phyloP scores from a whole-genome alignment of 169 alveolate species.

The Cryptosporidium sp. region DNA sequence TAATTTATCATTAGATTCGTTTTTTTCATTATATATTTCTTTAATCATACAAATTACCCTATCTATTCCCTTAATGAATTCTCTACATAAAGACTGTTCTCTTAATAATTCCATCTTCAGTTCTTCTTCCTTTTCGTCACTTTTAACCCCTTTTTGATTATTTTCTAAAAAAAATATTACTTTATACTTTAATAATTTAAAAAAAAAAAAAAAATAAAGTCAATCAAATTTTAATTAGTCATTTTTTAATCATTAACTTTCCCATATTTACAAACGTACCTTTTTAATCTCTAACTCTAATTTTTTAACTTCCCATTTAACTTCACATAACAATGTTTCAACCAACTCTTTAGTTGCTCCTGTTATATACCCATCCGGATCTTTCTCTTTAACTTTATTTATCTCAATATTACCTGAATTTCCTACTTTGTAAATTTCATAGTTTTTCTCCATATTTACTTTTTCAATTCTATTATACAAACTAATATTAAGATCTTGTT shows the following conservation, averaged over 20 bases:
- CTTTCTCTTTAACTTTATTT: constrained; percentile 21
- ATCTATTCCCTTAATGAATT: constrained; percentile 40
- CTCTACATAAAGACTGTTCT: constrained; percentile 39
- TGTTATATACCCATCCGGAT: constrained; percentile 11
- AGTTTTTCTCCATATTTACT: constrained; percentile 43
- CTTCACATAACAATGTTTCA: constrained; percentile 46
- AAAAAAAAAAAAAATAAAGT: neutral
- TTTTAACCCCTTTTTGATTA: constrained; percentile 14
- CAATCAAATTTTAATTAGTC: neutral
- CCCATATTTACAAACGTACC: constrained; percentile 7
- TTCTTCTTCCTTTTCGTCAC: constrained; percentile 29
- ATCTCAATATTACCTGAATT: constrained; percentile 34
- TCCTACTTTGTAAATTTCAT: constrained; percentile 18
- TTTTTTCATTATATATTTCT: constrained; percentile 23
- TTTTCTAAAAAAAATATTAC: constrained; percentile 45
- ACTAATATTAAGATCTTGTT: too few species aligned
- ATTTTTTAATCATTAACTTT: neutral
- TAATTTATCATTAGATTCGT: neutral
- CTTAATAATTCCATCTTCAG: constrained; percentile 42
- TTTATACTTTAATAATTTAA: constrained; percentile 5
- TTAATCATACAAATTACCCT: constrained; percentile 28
- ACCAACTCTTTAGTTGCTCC: constrained; percentile 60
- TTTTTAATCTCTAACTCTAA: constrained; percentile 54
- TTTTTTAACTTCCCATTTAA: constrained; percentile 50
- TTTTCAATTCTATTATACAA: neutral